Percentiles rank a stretch among this genome's conserved stretches.
Evolutionary conservation across 768 basidiomycete genomes (phyloP).

Genomic region (Naganishia randhawae): DNA sequence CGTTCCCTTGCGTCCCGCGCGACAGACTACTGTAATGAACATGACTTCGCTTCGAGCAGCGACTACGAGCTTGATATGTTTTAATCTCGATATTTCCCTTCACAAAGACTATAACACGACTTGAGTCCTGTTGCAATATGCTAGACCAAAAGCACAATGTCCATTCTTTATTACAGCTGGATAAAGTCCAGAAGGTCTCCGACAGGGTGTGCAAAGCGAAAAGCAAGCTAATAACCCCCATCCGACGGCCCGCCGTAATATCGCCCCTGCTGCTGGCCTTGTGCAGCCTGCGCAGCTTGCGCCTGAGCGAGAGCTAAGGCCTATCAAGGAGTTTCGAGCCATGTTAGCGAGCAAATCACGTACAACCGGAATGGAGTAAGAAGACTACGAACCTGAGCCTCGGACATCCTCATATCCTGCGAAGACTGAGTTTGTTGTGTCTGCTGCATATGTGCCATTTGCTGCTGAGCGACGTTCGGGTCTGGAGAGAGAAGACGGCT

Average conservation of each 20-base stretch:
- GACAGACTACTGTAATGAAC: no score
- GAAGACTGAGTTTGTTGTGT: constrained; percentile 25
- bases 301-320: constrained; percentile 33
- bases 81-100: background rate
- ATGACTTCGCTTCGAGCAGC: background rate
- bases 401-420: constrained; percentile 14
- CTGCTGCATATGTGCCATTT: constrained; percentile 30
- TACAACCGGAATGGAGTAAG: background rate
- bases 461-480: constrained; percentile 7
- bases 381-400: background rate
- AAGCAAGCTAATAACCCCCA: background rate
- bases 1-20: no score
- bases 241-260: background rate
- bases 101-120: background rate
- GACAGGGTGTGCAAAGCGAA: background rate
- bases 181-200: background rate
- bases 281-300: constrained; percentile 39
- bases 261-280: constrained; percentile 34
- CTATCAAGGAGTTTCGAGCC: background rate
- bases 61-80: background rate
- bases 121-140: background rate
- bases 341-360: background rate
- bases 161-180: background rate
- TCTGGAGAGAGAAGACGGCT: background rate
- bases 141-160: background rate